A percentile compares a stretch with the other conserved stretches of the same genome.
phyloP scores from a whole-genome alignment of 768 basidiomycete genomes.

The Mycena capillaripes region DNA sequence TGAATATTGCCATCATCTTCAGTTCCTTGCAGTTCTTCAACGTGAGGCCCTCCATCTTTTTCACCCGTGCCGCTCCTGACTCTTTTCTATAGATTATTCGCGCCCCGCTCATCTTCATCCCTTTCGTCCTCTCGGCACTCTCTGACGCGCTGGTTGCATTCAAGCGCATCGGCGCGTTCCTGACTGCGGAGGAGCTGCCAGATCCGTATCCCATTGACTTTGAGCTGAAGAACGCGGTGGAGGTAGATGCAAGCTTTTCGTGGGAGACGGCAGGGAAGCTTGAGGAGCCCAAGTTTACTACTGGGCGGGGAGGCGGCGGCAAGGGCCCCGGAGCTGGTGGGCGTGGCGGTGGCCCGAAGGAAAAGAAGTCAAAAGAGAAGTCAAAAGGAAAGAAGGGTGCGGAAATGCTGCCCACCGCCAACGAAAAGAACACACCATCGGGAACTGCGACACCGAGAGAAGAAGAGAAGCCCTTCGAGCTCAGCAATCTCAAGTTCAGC shows the following conservation, averaged over 20 bases:
- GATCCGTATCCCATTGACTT: slow-evolving; percentile 61
- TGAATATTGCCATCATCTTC: slow-evolving; percentile 61
- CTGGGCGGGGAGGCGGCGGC: slow-evolving; percentile 15
- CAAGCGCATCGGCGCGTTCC: slow-evolving; percentile 60
- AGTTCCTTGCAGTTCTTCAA: slow-evolving; percentile 59
- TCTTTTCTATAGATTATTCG: slow-evolving; percentile 62
- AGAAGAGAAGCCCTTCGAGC: slow-evolving; percentile 66
- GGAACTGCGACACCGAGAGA: slow-evolving; percentile 35
- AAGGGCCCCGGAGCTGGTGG: slow-evolving; percentile 31
- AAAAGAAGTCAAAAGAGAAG: slow-evolving; percentile 33
- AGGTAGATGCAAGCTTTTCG: slow-evolving; percentile 64
- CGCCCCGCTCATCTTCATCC: slow-evolving; percentile 69
- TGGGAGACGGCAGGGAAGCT: slow-evolving; percentile 59
- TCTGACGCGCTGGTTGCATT: slow-evolving; percentile 67
- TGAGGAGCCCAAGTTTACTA: slow-evolving; percentile 25
- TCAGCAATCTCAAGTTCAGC: slow-evolving; percentile 60
- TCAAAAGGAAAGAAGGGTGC: slow-evolving; percentile 39
- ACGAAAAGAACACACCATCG: slow-evolving; percentile 27
- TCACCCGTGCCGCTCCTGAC: background rate
- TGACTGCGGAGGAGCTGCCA: slow-evolving; percentile 68
- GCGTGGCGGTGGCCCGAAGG: slow-evolving; percentile 30
- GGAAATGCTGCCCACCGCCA: slow-evolving; percentile 40
- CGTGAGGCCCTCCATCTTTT: slow-evolving; percentile 44
- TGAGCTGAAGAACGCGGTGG: slow-evolving; percentile 54
- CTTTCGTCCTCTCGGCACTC: slow-evolving; percentile 63